These are phyloP conservation scores for Claviceps citrina DNA, from an alignment of 2,329 filamentous ascomycete genomes.

Conservation along the genomic window DNA sequence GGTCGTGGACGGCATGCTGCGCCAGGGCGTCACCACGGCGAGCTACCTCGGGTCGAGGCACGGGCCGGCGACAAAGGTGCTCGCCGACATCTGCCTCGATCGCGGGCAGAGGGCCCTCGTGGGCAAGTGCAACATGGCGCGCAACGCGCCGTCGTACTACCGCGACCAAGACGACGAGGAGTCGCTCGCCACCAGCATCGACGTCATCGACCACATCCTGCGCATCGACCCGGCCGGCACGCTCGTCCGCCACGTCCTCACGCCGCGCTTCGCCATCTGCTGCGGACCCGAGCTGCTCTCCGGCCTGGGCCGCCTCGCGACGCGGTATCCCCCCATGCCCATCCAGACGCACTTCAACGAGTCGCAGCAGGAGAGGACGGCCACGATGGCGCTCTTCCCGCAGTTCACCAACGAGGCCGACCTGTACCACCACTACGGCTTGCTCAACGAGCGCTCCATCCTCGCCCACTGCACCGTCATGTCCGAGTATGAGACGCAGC, in stretches of 20 bases:
- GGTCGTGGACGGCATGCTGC: conserved; percentile 41
- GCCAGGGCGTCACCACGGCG: conserved; percentile 47
- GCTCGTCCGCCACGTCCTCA: conserved; percentile 36
- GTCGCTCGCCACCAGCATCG: conserved; percentile 33
- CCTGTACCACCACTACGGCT: conserved; percentile 38
- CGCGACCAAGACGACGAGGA: conserved; percentile 29
- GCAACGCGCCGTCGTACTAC: conserved; percentile 39
- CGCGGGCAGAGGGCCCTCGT: conserved; percentile 44
- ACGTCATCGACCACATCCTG: conserved; percentile 32
- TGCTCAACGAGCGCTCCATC: conserved; percentile 41
- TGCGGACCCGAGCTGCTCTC: conserved; percentile 38
- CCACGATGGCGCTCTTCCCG: conserved; percentile 40
- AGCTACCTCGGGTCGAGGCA: conserved; percentile 45
- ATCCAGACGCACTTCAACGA: conserved; percentile 58
- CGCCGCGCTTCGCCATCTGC: conserved; percentile 46
- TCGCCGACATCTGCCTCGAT: conserved; percentile 36
- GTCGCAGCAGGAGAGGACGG: conserved; percentile 41
- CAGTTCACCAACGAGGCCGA: conserved; percentile 41
- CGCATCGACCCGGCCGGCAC: conserved; percentile 26
- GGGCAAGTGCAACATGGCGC: conserved; percentile 48
- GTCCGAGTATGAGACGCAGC: conserved; percentile 36
- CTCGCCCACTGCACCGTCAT: conserved; percentile 53
- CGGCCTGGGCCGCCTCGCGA: conserved; percentile 39
- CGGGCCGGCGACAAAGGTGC: conserved; percentile 37
- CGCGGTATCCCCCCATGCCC: conserved; percentile 30